Evolutionary conservation across 257 asterid genomes (phyloP).

Genomic region (Forsythia suspensa): DNA sequence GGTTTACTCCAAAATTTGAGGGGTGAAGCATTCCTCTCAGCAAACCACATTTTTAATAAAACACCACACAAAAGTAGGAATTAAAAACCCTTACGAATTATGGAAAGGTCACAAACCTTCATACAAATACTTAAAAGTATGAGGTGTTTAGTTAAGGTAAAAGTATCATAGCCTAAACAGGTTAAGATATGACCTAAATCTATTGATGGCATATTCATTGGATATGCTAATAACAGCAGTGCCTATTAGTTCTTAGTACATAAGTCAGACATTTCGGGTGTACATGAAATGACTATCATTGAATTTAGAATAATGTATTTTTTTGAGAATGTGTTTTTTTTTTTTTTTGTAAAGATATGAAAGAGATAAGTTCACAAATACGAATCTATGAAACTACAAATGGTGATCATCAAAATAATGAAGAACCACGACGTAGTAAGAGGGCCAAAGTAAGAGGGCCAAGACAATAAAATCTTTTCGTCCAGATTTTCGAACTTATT

Average conservation of each 20-base stretch:
- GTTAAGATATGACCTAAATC: neutral
- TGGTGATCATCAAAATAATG: too few relatives aligned
- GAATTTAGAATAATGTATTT: neutral
- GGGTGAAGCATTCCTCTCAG: neutral
- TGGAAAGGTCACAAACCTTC: too few relatives aligned
- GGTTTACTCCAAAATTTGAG: neutral
- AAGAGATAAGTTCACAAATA: too few relatives aligned
- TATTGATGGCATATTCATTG: neutral
- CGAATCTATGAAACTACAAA: too few relatives aligned
- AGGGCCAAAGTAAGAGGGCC: too few relatives aligned
- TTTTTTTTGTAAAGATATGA: neutral
- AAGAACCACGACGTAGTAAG: too few relatives aligned
- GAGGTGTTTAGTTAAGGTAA: neutral
- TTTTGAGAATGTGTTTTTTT: neutral
- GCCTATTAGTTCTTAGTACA: neutral
- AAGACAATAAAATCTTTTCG: too few relatives aligned
- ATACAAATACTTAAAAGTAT: too few relatives aligned
- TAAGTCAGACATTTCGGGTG: neutral
- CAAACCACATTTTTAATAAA: too few relatives aligned
- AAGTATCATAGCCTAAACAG: neutral
- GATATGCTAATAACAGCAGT: neutral
- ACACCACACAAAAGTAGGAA: too few relatives aligned
- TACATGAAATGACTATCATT: neutral
- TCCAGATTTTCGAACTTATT: too few relatives aligned
- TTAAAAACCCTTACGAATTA: too few relatives aligned